Base-by-base conservation (phyloP, 805 yeast genomes). In the Candida jianshihensis region DNA sequence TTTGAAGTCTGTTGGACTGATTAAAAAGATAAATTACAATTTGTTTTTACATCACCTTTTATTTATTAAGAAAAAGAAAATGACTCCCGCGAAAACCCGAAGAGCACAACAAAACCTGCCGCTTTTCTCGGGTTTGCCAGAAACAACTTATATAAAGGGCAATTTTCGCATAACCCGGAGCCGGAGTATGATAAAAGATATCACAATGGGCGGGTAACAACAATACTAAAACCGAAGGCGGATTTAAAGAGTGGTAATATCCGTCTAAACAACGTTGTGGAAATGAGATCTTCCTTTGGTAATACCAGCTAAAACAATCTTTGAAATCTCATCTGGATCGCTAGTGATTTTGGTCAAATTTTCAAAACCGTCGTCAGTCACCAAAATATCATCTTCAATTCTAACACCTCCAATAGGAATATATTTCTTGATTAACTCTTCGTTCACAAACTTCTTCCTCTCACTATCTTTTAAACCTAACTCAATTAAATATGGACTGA, bases 361-460 rank as follows among this genome's bases (percentile, higher is more conserved):
- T 53, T 88, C 95, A 52, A 61, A 76, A 0, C 97, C 97, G 36
- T 62, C 64, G 33, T 69, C 68, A 2, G 95, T 85, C 21, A 90
- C 81, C 31, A 86, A 63, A 29, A 92, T 71, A 54, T 90, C 97
- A 56, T 90, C 98, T 60, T 90, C 98, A 39, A 90, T 87, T 59
- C 98, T 76, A 6, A 90, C 96, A 31, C 98, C 98, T n/a, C 98
- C 98, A 38, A 92, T 75, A 47, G 81, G 74, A 81, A 82, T 75
- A 60, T 88, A 90, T 51, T 75, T 78, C 38, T 84, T 78, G 42
- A 90, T 65, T 6, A 82, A 77, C 0, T 73, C 77, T 44, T 60
- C 56, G 50, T 87, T 69, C 39, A 90, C 79, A 36, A 45, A 50
- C 31, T 61, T 54, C 3, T 46, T 44, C 30, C 60, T 59, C 13